These are phyloP conservation scores for Heliocybe sulcata DNA, from an alignment of 1,284 basidiomycete genomes.

Conservation along the genomic window DNA sequence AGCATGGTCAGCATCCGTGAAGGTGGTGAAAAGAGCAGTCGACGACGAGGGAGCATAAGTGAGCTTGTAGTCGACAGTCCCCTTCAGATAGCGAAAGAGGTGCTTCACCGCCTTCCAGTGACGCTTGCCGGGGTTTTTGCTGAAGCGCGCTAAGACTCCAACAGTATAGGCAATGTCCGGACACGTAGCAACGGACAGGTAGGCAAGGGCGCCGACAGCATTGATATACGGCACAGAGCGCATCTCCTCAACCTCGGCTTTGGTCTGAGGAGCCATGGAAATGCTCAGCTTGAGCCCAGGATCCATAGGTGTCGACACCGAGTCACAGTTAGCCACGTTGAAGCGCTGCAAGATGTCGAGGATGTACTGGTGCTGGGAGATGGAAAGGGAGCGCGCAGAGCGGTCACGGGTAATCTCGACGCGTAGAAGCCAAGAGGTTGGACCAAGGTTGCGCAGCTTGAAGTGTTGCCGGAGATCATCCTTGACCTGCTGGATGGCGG, in stretches of 20 bases:
- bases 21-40: neutral
- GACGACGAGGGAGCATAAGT: too few relatives aligned
- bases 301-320: slow-evolving; percentile 10
- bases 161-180: slow-evolving; percentile 22
- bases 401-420: slow-evolving; percentile 17
- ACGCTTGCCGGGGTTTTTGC: slow-evolving; percentile 11
- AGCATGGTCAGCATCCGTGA: slow-evolving; percentile 5
- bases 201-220: slow-evolving; percentile 19
- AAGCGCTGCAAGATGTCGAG: slow-evolving; percentile 12
- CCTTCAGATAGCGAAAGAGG: slow-evolving; percentile 17
- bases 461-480: slow-evolving; percentile 10
- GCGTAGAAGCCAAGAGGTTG: slow-evolving; percentile 15
- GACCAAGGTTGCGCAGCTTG: slow-evolving; percentile 17
- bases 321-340: slow-evolving; percentile 5
- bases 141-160: slow-evolving; percentile 16
- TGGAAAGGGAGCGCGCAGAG: slow-evolving; percentile 8
- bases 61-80: slow-evolving; percentile 8
- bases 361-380: slow-evolving; percentile 20
- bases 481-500: slow-evolving; percentile 8
- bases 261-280: slow-evolving; percentile 2
- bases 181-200: slow-evolving; percentile 15
- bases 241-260: slow-evolving; percentile 7
- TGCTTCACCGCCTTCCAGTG: slow-evolving; percentile 18
- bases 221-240: slow-evolving; percentile 12
- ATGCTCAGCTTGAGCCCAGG: neutral